These are phyloP conservation scores for Bjerkandera adusta DNA, from an alignment of 1,284 basidiomycete species.

Conservation along the genomic window DNA sequence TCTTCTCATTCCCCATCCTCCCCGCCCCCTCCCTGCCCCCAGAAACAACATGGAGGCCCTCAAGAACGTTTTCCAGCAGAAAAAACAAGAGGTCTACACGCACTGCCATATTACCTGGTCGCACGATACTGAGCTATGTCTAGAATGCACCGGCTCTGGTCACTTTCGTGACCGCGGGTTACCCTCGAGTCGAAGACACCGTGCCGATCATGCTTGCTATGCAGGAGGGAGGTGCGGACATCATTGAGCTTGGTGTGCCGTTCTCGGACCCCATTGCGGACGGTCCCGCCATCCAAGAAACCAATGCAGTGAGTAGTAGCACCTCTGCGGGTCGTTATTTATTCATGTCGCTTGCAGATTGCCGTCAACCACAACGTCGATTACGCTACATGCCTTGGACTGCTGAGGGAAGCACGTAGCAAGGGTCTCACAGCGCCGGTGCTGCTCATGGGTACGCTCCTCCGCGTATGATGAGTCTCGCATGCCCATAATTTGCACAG, in stretches of 20 bases:
- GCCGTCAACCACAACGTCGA: slow-evolving; percentile 81
- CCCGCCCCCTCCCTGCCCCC: too few relatives aligned
- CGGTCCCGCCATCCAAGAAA: slow-evolving; percentile 88
- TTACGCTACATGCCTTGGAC: slow-evolving; percentile 73
- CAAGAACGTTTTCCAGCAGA: slow-evolving; percentile 71
- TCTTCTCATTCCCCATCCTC: too few relatives aligned
- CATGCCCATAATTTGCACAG: slow-evolving; percentile 38
- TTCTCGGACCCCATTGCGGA: slow-evolving; percentile 98
- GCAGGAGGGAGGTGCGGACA: slow-evolving; percentile 90
- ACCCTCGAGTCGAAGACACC: slow-evolving; percentile 76
- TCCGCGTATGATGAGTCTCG: neutral
- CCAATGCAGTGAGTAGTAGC: slow-evolving; percentile 74
- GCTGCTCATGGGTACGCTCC: slow-evolving; percentile 83
- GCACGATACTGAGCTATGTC: slow-evolving; percentile 6
- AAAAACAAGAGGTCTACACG: slow-evolving; percentile 57
- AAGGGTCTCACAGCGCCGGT: slow-evolving; percentile 87
- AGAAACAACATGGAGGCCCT: slow-evolving; percentile 66
- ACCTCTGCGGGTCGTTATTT: neutral
- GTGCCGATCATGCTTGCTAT: slow-evolving; percentile 89
- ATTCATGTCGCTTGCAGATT: slow-evolving; percentile 45
- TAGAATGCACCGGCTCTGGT: slow-evolving; percentile 76
- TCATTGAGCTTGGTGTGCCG: slow-evolving; percentile 95
- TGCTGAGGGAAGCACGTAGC: slow-evolving; percentile 76
- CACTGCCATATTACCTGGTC: neutral
- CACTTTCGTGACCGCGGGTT: slow-evolving; percentile 92